These are phyloP conservation scores for Galium porrigens DNA, from an alignment of 305 asterid genomes.

Conservation along the genomic window DNA sequence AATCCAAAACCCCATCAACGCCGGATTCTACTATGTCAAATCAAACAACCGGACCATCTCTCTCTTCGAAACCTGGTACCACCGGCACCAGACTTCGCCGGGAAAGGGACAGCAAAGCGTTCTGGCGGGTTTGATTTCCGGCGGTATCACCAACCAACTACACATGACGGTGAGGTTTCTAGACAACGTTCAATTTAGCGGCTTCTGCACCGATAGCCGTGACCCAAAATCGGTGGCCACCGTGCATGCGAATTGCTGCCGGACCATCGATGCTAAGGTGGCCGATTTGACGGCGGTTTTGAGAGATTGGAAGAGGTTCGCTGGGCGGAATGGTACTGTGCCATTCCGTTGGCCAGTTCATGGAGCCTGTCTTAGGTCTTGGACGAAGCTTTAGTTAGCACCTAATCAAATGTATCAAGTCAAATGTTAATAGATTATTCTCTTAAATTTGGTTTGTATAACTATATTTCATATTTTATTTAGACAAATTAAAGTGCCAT, in stretches of 20 bases:
- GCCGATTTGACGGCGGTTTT: conserved; percentile 35
- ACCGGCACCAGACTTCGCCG: conserved; percentile 17
- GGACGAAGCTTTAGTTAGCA: conserved; percentile 7
- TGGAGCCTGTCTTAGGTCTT: conserved; percentile 10
- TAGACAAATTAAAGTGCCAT: too few relatives aligned
- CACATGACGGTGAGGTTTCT: conserved; percentile 22
- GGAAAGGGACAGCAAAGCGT: conserved; percentile 52
- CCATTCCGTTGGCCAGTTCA: conserved; percentile 17
- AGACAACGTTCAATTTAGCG: conserved; percentile 38
- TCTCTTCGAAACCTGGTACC: conserved; percentile 42
- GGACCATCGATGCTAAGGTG: conserved; percentile 44
- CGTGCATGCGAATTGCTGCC: conserved; percentile 67
- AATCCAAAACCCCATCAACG: conserved; percentile 32
- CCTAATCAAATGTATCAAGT: too few relatives aligned
- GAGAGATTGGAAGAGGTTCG: conserved; percentile 41
- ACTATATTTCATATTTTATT: too few relatives aligned
- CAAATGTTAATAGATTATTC: too few relatives aligned
- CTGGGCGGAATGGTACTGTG: neutral
- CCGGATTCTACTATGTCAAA: conserved; percentile 44
- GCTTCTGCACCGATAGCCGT: conserved; percentile 36
- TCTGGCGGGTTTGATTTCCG: conserved; percentile 18
- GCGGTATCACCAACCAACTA: conserved; percentile 16
- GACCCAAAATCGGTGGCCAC: conserved; percentile 29
- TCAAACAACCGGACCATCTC: conserved; percentile 37
- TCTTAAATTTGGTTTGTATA: too few relatives aligned